Evolutionary conservation across 2,329 filamentous ascomycete species (phyloP), one percentile per base, ranked within the genome.

Genomic region (Neofusicoccum ribis): DNA sequence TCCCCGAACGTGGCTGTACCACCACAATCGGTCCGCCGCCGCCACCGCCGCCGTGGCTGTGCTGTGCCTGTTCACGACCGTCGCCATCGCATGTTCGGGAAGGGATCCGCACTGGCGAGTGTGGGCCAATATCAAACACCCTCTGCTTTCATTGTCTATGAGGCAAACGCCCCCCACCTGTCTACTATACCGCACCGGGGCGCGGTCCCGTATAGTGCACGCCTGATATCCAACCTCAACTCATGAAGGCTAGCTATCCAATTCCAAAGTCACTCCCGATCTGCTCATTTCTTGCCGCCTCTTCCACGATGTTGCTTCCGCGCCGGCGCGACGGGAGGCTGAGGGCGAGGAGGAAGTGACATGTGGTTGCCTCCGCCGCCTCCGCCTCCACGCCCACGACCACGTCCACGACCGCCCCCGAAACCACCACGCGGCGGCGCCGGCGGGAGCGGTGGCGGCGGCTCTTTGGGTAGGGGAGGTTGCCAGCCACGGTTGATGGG

Each of bases 401-500:
- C 44, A 43, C 58, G 15, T 27, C 58, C 58, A 31, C 60, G 46
- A 5, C 60, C 54, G 20, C 64, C 47, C 15, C 64, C 64, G 6
- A 37, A 23, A 2, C 54, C 56, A 31, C 63, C 51, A 11, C 51
- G 34, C 34, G 34, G 12, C 23, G 52, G 56, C n/a, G 31, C n/a
- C 27, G 39, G 56, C 27, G 56, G 56, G 4, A 44, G 43, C 36
- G 52, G 37, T 56, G 52, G 52, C 41, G 56, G 56, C 4, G 41
- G 49, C 17, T 56, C 61, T 23, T 66, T 63, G 5, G 64, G 64
- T 27, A 62, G 58, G 17, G 59, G 64, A 27, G 64, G 49, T 17
- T 66, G 64, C 27, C 20, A 63, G 1, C 59, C 58, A 3, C 39
- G 17, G 11, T 7, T 8, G 8, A 37, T n/a, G 23, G 43, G 56